Percentiles rank a stretch among this genome's conserved stretches.
Conservation (phyloP, 192 early-diverging fungal species). For the Rhizophagus prolifer region DNA sequence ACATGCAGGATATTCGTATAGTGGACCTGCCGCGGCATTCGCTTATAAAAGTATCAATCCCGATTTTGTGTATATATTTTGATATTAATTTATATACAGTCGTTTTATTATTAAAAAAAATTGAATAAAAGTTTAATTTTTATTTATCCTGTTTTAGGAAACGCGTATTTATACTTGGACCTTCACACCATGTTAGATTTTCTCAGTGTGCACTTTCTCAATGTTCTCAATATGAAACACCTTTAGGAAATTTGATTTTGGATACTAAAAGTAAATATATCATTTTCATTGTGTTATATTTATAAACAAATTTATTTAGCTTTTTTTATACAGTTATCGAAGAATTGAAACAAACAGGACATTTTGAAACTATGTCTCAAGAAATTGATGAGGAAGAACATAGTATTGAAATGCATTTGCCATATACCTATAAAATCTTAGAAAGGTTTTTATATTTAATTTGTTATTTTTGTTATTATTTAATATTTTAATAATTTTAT, state of each 20-base stretch:
- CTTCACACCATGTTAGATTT: slow-evolving; percentile 88
- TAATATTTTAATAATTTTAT: not conserved
- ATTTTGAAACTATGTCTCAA: slow-evolving; percentile 67
- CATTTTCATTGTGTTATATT: not conserved
- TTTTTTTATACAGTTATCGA: slow-evolving; percentile 46
- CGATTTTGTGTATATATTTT: slow-evolving; percentile 44
- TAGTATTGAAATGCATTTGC: slow-evolving; percentile 96
- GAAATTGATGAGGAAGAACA: slow-evolving; percentile 90
- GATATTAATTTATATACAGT: not conserved
- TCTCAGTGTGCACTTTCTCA: slow-evolving; percentile 75
- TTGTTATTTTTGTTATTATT: not conserved
- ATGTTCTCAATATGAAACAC: slow-evolving; percentile 78
- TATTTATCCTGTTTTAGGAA: slow-evolving; percentile 39
- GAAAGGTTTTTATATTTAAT: slow-evolving; percentile 42
- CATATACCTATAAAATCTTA: slow-evolving; percentile 84
- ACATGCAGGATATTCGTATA: slow-evolving; percentile 91
- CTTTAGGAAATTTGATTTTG: slow-evolving; percentile 78
- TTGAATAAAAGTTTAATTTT: not conserved
- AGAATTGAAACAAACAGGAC: slow-evolving; percentile 61
- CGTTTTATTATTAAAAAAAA: not conserved
- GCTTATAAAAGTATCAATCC: slow-evolving; percentile 78
- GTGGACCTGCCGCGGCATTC: slow-evolving; percentile 86
- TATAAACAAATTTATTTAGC: not conserved
- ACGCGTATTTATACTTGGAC: slow-evolving; percentile 90
- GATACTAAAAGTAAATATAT: slow-evolving; percentile 59